phyloP scores from a whole-genome alignment of 305 asterid species.

The Salvia sclarea region DNA sequence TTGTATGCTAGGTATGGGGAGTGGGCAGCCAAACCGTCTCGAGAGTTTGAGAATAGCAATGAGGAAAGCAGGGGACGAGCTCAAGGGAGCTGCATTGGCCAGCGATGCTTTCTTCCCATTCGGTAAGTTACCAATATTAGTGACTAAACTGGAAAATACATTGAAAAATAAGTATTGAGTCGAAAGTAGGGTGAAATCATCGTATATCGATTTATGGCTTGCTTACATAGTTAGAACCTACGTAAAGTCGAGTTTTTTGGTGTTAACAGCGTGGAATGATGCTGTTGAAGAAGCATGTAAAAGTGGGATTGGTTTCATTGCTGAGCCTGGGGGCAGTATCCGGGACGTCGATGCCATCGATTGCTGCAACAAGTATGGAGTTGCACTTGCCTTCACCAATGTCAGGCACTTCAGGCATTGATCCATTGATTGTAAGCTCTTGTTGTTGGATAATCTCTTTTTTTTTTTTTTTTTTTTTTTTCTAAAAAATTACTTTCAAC shows the following conservation, averaged over 20 bases:
- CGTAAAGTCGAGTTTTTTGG: not conserved
- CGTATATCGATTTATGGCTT: not conserved
- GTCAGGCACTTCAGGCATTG: slow-evolving; percentile 97
- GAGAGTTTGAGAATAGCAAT: slow-evolving; percentile 93
- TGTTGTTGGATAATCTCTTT: too few relatives aligned
- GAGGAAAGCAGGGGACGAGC: slow-evolving; percentile 88
- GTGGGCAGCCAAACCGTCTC: slow-evolving; percentile 94
- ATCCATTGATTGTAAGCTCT: slow-evolving; percentile 5
- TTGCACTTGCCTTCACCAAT: slow-evolving; percentile 71
- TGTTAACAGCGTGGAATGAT: slow-evolving; percentile 81
- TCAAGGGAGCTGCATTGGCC: slow-evolving; percentile 95
- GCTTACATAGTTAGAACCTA: not conserved
- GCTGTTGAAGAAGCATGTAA: slow-evolving; percentile 97
- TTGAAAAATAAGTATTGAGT: too few relatives aligned
- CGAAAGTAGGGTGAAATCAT: too few relatives aligned
- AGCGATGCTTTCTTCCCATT: slow-evolving; percentile 98
- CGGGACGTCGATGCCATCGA: slow-evolving; percentile 83
- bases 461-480: too few relatives aligned
- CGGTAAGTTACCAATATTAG: slow-evolving; percentile 56
- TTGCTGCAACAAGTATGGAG: slow-evolving; percentile 94
- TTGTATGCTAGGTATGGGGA: slow-evolving; percentile 97
- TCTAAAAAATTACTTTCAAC: too few relatives aligned
- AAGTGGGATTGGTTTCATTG: slow-evolving; percentile 71
- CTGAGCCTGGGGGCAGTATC: slow-evolving; percentile 94
- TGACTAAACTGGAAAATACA: too few relatives aligned